Percentiles rank a stretch among this genome's conserved stretches.
Conservation (phyloP, 1,139 yeast species). For the Yamadazyma diddensiae region DNA sequence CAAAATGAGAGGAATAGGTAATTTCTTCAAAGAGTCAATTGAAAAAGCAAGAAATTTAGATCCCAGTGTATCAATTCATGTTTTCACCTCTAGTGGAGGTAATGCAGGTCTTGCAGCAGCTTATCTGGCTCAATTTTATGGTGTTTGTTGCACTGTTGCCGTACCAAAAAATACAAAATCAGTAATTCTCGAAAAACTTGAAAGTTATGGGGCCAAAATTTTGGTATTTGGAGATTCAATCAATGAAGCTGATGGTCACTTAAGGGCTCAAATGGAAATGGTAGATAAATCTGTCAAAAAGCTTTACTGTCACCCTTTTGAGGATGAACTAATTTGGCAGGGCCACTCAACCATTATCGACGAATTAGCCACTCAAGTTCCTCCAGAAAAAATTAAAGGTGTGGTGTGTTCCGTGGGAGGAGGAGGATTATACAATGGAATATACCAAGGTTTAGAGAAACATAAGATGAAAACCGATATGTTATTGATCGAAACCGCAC, state of each 20-base stretch:
- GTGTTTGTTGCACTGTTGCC: conserved; percentile 37
- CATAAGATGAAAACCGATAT: conserved; percentile 22
- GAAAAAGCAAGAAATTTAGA: conserved; percentile 17
- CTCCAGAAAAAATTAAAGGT: conserved; percentile 26
- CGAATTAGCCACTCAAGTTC: conserved; percentile 25
- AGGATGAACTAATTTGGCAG: conserved; percentile 37
- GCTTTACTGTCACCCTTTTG: conserved; percentile 43
- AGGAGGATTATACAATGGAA: conserved; percentile 42
- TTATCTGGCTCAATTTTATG: conserved; percentile 27
- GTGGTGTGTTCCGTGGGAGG: conserved; percentile 45
- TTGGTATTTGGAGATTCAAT: conserved; percentile 32
- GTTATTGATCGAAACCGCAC: conserved; percentile 35
- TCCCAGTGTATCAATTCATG: conserved; percentile 20
- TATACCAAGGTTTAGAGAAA: conserved; percentile 27
- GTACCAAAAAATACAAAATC: conserved; percentile 29
- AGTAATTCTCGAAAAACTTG: conserved; percentile 24
- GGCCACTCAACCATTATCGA: conserved; percentile 38
- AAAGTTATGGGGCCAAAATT: conserved; percentile 27
- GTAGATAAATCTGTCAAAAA: conserved; percentile 18
- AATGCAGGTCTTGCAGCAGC: conserved; percentile 50
- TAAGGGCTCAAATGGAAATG: conserved; percentile 20
- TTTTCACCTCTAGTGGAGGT: conserved; percentile 44
- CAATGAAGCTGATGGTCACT: conserved; percentile 36
- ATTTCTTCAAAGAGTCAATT: conserved; percentile 25
- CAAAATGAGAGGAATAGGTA: conserved; percentile 40